phyloP scores from a whole-genome alignment of 306 rosid genomes.

The Quercus gilva region DNA sequence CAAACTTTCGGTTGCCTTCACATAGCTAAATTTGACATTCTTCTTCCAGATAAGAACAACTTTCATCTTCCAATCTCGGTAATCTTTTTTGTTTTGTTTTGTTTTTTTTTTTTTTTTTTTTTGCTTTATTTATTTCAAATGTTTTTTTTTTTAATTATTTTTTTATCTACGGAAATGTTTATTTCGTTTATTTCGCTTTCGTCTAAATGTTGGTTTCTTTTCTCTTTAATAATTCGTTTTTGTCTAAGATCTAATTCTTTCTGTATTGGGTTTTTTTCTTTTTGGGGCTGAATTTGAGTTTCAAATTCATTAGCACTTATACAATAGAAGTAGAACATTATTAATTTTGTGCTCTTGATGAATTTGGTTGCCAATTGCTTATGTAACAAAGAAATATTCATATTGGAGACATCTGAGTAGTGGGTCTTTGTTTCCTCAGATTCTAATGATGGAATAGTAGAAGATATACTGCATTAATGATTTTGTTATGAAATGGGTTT shows the following conservation, averaged over 20 bases:
- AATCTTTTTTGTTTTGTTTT: too few species aligned
- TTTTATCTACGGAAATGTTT: not conserved
- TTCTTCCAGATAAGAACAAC: not conserved
- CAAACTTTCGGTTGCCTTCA: not conserved
- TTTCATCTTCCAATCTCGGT: not conserved
- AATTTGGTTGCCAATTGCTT: not conserved
- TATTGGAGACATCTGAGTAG: not conserved
- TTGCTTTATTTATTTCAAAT: not conserved
- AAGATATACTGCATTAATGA: not conserved
- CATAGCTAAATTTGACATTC: not conserved
- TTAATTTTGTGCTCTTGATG: not conserved
- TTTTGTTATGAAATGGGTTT: not conserved
- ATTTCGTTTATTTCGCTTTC: not conserved
- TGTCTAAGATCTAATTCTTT: not conserved
- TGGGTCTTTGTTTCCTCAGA: not conserved
- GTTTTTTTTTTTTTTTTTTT: too few species aligned
- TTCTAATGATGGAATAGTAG: not conserved
- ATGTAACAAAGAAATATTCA: not conserved
- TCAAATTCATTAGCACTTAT: not conserved
- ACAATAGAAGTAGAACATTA: not conserved
- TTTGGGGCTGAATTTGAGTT: not conserved
- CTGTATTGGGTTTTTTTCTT: not conserved
- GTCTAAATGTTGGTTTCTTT: not conserved
- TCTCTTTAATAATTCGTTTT: not conserved
- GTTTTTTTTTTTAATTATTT: not conserved